These are phyloP conservation scores for Mycena vitilis DNA, from an alignment of 768 basidiomycete genomes.

Conservation along the genomic window DNA sequence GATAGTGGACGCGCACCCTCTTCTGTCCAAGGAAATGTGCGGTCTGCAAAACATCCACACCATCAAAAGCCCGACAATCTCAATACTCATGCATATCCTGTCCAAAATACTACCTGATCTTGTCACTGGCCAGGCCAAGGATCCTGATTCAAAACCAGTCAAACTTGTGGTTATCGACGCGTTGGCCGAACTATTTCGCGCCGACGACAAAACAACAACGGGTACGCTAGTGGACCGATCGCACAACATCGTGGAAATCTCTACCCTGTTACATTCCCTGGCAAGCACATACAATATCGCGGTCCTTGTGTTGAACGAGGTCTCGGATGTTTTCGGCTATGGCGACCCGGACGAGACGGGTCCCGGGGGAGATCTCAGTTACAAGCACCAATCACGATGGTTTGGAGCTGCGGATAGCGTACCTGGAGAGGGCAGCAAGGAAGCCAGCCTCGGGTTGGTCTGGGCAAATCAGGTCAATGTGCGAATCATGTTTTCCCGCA, in stretches of 20 bases:
- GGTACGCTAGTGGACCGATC: conserved; percentile 79
- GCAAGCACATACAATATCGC: conserved; percentile 74
- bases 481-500: conserved; percentile 85
- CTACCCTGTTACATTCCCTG: conserved; percentile 76
- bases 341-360: conserved; percentile 38
- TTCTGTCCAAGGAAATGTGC: conserved; percentile 56
- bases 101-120: conserved; percentile 65
- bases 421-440: conserved; percentile 72
- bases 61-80: conserved; percentile 64
- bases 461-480: conserved; percentile 96
- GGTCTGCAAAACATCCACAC: conserved; percentile 72
- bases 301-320: conserved; percentile 90
- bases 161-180: conserved; percentile 90
- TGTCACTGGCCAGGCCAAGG: conserved; percentile 49
- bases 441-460: conserved; percentile 86
- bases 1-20: conserved; percentile 65
- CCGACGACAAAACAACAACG: conserved; percentile 67
- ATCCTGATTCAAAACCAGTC: conserved; percentile 63
- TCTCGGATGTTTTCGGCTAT: conserved; percentile 78
- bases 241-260: conserved; percentile 73
- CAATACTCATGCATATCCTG: conserved; percentile 66
- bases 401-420: conserved; percentile 75
- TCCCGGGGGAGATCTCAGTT: conserved; percentile 58
- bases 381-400: conserved; percentile 80
- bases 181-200: conserved; percentile 86